These are phyloP conservation scores for Talaromyces trachyspermus DNA, from an alignment of 495 filamentous ascomycete genomes.

Conservation along the genomic window DNA sequence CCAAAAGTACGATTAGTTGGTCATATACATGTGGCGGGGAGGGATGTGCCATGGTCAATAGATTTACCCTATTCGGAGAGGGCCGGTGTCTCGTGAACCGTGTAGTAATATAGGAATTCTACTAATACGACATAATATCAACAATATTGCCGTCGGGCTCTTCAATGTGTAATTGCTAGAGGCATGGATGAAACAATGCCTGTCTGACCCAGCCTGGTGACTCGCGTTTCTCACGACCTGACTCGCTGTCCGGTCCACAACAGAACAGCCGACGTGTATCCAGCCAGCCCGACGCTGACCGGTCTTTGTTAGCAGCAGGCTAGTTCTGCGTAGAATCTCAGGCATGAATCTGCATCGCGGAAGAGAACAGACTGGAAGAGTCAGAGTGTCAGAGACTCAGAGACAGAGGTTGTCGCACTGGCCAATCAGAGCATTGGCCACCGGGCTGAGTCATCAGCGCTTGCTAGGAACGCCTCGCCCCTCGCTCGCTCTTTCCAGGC, in stretches of 20 bases:
- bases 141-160: background rate
- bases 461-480: background rate
- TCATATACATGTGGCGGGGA: too few relatives aligned
- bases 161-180: too few relatives aligned
- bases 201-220: constrained; percentile 1
- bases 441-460: constrained; percentile 6
- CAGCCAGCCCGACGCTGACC: too few relatives aligned
- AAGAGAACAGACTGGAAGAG: background rate
- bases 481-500: constrained; percentile 1
- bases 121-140: background rate
- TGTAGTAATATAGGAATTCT: background rate
- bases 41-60: too few relatives aligned
- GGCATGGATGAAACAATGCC: background rate
- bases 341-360: too few relatives aligned
- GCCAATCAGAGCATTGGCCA: constrained; percentile 7
- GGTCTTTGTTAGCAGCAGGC: too few relatives aligned
- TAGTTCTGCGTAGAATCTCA: too few relatives aligned
- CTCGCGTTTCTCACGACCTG: background rate
- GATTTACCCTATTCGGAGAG: background rate
- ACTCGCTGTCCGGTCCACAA: too few relatives aligned
- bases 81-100: background rate
- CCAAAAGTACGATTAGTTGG: background rate
- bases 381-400: background rate
- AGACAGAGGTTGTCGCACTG: background rate
- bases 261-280: too few relatives aligned